Evolutionary conservation across 495 filamentous ascomycete species (phyloP).

Genomic region (Schizothecium vesticola): DNA sequence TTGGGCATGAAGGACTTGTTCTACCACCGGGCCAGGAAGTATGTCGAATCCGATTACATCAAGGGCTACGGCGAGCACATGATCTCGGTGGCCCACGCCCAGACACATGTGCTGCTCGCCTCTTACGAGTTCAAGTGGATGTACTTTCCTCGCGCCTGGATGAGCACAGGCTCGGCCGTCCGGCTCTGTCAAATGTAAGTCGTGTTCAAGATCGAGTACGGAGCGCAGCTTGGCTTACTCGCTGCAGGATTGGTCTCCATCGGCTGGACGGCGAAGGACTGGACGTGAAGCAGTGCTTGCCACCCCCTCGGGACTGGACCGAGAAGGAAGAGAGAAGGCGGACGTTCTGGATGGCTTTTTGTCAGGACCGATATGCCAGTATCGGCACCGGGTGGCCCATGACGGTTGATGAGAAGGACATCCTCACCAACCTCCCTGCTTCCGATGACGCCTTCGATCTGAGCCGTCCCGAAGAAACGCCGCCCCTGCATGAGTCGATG

Average conservation of each 20-base stretch:
- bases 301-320: conserved; percentile 83
- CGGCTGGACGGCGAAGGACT: conserved; percentile 78
- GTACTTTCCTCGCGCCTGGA: conserved; percentile 95
- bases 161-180: conserved; percentile 75
- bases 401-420: conserved; percentile 86
- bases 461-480: conserved; percentile 65
- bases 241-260: conserved; percentile 71
- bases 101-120: conserved; percentile 74
- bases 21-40: conserved; percentile 83
- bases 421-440: conserved; percentile 78
- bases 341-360: conserved; percentile 94
- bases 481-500: conserved; percentile 66
- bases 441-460: conserved; percentile 83
- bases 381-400: conserved; percentile 98
- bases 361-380: conserved; percentile 85
- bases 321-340: conserved; percentile 86
- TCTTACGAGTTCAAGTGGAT: conserved; percentile 95
- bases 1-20: conserved; percentile 71
- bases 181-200: conserved; percentile 71
- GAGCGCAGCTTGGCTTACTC: conserved; percentile 2
- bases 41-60: conserved; percentile 83
- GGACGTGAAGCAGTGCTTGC: conserved; percentile 88
- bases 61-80: conserved; percentile 86
- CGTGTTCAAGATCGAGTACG: background rate
- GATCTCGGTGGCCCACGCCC: conserved; percentile 73